A percentile compares a stretch with the other conserved stretches of the same genome.
phyloP scores from a whole-genome alignment of 1,139 yeast genomes.

The Kurtzmaniella quercitrusa region DNA sequence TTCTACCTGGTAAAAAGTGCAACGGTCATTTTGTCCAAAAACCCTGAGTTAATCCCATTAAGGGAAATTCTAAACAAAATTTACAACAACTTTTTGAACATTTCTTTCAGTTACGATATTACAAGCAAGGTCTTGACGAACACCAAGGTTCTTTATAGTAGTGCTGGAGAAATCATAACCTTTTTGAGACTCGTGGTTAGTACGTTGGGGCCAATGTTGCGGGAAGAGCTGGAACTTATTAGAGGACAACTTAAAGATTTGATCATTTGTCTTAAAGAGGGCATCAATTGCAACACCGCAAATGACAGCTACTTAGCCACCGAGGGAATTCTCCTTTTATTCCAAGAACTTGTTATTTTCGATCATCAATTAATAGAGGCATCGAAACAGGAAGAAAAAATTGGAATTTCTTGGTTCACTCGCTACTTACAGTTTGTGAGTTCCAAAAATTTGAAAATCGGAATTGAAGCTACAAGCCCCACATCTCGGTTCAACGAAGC shows the following conservation, averaged over 20 bases:
- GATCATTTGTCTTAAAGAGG: conserved; percentile 27
- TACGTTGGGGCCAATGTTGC: conserved; percentile 37
- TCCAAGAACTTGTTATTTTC: conserved; percentile 40
- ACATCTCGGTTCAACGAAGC: conserved; percentile 33
- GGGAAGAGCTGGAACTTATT: conserved; percentile 11
- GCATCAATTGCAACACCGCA: conserved; percentile 30
- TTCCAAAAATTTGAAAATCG: conserved; percentile 36
- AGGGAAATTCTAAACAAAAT: conserved; percentile 47
- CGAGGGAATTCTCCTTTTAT: conserved; percentile 23
- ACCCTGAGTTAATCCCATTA: conserved; percentile 46
- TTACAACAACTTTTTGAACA: conserved; percentile 43
- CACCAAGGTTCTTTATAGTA: conserved; percentile 25
- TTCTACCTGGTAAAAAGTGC: conserved; percentile 66
- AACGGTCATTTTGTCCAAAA: conserved; percentile 50
- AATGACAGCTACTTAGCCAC: conserved; percentile 27
- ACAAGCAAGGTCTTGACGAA: conserved; percentile 23
- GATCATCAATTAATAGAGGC: conserved; percentile 34
- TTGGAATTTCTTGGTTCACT: conserved; percentile 19
- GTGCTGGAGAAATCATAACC: conserved; percentile 20
- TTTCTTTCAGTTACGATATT: conserved; percentile 44
- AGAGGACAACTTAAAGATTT: conserved; percentile 26
- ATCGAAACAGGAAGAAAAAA: conserved; percentile 16
- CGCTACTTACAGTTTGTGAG: conserved; percentile 30
- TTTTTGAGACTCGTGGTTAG: conserved; percentile 32
- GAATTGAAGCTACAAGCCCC: conserved; percentile 30